Base-by-base conservation (phyloP, 2,329 filamentous ascomycete genomes). In the Botrytis tulipae region DNA sequence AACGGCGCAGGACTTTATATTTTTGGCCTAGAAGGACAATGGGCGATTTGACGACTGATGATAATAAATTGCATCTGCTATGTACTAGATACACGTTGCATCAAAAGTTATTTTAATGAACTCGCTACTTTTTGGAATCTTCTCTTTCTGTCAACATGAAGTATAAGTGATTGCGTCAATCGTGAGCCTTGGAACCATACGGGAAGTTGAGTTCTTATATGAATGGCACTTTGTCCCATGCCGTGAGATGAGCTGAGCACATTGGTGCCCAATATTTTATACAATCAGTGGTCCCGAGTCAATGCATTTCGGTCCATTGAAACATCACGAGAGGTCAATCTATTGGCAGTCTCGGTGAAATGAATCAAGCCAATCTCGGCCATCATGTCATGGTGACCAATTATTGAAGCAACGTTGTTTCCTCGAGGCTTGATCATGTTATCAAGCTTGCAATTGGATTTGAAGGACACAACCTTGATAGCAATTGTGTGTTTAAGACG, bases 311-410 rank as follows among this genome's bases (percentile, higher is more conserved):
- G 62, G 37, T 37, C 48, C 40, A 68, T 46, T 68, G 71, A 51
- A 48, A 35, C 48, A 54, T 29, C 62, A 40, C 40, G 32, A 48
- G 62, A 46, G 40, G 25, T 16, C 40, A 60, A 46, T 67, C 51
- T 40, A 32, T 57, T 72, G 63, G 63, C 63, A 60, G 66, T 40
- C 22, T 69, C 22, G 62, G 40, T 48, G 67, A 22, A 46, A 29
- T 63, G 32, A 72, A 72, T 46, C 54, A 35, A 46, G 46, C 35
- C 70, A 66, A 51, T 68, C 63, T 69, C 20, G 63, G 62, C 62
- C 57, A 42, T 20, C 10, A 18, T 68, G 12, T 20, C 48, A 51
- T n/a, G 40, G 32, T 72, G 37, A 44, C 60, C 61, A 71, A 71
- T 71, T 46, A 9, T 65, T 42, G 29, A 59, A 46, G 42, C 42